Conservation (phyloP, 805 yeast genomes). For the Starmerella khaoyaiensis region DNA sequence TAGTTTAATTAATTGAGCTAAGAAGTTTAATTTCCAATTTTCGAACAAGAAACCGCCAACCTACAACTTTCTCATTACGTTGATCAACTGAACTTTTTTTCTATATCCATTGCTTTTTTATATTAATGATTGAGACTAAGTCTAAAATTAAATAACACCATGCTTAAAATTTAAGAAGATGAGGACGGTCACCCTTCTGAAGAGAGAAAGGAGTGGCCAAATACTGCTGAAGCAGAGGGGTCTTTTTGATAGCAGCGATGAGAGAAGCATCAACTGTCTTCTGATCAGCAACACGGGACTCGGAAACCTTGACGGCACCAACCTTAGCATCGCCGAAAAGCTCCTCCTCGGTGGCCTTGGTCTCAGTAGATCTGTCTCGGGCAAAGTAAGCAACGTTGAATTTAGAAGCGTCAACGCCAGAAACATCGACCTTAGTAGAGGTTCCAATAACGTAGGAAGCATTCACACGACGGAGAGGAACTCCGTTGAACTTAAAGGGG, state of each 20-base stretch:
- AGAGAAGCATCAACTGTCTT: constrained; percentile 87
- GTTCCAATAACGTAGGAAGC: constrained; percentile 98
- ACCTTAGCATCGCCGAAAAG: constrained; percentile 70
- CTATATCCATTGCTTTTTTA: not conserved
- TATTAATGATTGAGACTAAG: not conserved
- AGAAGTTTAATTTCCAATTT: no score
- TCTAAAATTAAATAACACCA: constrained; percentile 4
- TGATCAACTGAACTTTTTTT: no score
- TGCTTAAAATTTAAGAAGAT: constrained; percentile 84
- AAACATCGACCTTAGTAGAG: constrained; percentile 77
- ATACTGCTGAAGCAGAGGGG: constrained; percentile 94
- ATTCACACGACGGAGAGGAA: constrained; percentile 98
- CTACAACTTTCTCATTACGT: no score
- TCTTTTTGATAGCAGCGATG: constrained; percentile 88
- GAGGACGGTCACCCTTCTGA: constrained; percentile 98
- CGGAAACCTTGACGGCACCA: constrained; percentile 76
- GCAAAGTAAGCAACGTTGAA: constrained; percentile 93
- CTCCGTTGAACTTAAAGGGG: constrained; percentile 99
- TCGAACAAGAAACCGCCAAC: no score
- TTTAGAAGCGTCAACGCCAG: constrained; percentile 63
- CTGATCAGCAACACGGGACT: constrained; percentile 94
- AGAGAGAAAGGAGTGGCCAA: constrained; percentile 89
- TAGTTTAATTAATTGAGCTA: no score
- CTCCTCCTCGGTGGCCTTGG: constrained; percentile 70
- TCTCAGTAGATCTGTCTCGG: constrained; percentile 77